These are phyloP conservation scores for Metarhizium rileyi DNA, from an alignment of 2,329 filamentous ascomycete genomes.

Conservation along the genomic window DNA sequence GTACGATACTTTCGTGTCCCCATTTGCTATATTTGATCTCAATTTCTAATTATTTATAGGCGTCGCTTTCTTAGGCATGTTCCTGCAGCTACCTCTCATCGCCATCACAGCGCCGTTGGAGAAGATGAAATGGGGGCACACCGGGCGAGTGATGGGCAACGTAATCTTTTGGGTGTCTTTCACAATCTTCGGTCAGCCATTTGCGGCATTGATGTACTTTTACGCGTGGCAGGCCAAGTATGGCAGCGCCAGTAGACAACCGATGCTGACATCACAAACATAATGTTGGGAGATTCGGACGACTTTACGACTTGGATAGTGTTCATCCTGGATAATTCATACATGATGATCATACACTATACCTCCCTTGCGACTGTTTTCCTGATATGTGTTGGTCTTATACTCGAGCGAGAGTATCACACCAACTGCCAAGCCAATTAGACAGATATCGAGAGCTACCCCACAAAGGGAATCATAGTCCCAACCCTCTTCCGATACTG, in stretches of 20 bases:
- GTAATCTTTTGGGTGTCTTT: constrained; percentile 96
- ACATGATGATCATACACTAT: neutral
- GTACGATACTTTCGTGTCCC: constrained; percentile 34
- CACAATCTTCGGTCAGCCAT: constrained; percentile 87
- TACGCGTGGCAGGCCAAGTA: constrained; percentile 99
- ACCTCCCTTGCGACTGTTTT: no score
- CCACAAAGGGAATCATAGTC: constrained; percentile 68
- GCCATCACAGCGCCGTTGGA: constrained; percentile 68
- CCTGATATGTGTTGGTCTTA: no score
- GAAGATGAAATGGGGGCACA: constrained; percentile 59
- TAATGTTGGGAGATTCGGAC: neutral
- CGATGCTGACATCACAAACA: constrained; percentile 7
- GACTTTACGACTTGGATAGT: neutral
- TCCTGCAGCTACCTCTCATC: constrained; percentile 85
- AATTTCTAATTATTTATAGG: constrained; percentile 35
- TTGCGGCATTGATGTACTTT: constrained; percentile 88
- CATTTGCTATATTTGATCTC: constrained; percentile 6
- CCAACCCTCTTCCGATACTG: constrained; percentile 61
- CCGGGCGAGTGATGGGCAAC: constrained; percentile 77
- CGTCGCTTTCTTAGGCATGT: constrained; percentile 89
- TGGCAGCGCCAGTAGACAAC: constrained; percentile 59
- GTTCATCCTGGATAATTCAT: neutral
- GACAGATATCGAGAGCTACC: constrained; percentile 6
- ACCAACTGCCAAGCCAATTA: no score
- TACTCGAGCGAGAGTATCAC: no score